These are phyloP conservation scores for Trichoderma semiorbis DNA, from an alignment of 2,329 filamentous ascomycete species.

Conservation along the genomic window DNA sequence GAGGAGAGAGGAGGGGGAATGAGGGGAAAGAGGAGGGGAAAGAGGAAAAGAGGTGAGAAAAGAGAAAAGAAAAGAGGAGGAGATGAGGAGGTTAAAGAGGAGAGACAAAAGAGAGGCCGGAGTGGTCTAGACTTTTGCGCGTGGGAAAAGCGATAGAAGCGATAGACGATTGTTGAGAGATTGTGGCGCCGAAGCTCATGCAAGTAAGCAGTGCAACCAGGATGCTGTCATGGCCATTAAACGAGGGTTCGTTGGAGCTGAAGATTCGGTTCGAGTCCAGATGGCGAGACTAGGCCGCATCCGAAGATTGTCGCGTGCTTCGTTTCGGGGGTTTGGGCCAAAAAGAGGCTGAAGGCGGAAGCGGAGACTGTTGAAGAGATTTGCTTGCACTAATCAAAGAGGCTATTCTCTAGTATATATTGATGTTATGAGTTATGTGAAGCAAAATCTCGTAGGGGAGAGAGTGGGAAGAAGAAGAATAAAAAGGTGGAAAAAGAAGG, in stretches of 20 bases:
- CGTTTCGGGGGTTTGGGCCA: not conserved
- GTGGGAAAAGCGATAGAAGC: not conserved
- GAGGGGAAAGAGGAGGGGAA: not conserved
- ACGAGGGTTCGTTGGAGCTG: not conserved
- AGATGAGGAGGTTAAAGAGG: not conserved
- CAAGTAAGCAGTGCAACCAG: conserved; percentile 15
- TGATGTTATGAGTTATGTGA: too few species aligned
- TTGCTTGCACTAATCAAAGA: not conserved
- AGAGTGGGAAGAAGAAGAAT: not conserved
- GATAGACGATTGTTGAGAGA: conserved; percentile 8
- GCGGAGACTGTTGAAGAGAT: not conserved
- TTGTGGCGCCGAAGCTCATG: conserved; percentile 10
- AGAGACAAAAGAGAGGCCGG: not conserved
- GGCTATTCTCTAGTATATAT: too few species aligned
- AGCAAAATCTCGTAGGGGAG: not conserved
- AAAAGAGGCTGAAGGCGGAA: not conserved
- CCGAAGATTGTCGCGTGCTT: conserved; percentile 9
- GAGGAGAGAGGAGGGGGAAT: too few species aligned
- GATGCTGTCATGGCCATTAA: conserved; percentile 3
- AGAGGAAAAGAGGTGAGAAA: not conserved
- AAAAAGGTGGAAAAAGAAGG: not conserved
- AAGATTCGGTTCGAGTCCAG: not conserved
- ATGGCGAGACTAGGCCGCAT: conserved; percentile 10
- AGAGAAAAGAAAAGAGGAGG: not conserved
- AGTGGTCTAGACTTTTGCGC: conserved; percentile 6